Percentiles rank a stretch among this genome's conserved stretches.
These are phyloP conservation scores for Sphaerostilbella broomeana DNA, from an alignment of 2,329 filamentous ascomycete genomes.

Conservation along the genomic window DNA sequence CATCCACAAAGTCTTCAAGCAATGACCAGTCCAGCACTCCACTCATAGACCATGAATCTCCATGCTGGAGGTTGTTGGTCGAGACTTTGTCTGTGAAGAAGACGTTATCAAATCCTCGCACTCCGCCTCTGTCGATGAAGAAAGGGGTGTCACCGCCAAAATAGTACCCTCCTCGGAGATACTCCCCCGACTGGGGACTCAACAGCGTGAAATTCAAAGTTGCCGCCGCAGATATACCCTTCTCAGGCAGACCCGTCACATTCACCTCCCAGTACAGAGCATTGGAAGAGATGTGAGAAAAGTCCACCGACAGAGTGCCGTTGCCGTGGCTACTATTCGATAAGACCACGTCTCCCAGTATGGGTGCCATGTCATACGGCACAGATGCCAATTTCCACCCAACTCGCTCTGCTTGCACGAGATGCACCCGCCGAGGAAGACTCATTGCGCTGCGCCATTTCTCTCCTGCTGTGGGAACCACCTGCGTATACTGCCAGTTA, in stretches of 20 bases:
- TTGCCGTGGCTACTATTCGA: slow-evolving; percentile 40
- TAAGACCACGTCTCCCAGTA: slow-evolving; percentile 40
- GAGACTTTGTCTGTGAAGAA: slow-evolving; percentile 30
- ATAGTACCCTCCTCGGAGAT: slow-evolving; percentile 21
- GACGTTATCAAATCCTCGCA: slow-evolving; percentile 23
- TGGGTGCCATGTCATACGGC: slow-evolving; percentile 41
- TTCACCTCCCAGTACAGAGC: slow-evolving; percentile 50
- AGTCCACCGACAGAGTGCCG: slow-evolving; percentile 43
- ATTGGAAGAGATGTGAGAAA: slow-evolving; percentile 40
- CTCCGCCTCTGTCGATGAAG: slow-evolving; percentile 24
- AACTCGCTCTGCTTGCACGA: slow-evolving; percentile 43
- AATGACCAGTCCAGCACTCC: slow-evolving; percentile 31
- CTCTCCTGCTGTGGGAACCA: slow-evolving; percentile 25
- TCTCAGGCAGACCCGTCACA: slow-evolving; percentile 33
- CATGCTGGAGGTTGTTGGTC: slow-evolving; percentile 14
- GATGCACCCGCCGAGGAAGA: slow-evolving; percentile 40
- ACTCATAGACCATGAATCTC: slow-evolving; percentile 22
- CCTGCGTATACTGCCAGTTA: slow-evolving; percentile 28
- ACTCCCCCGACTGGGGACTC: slow-evolving; percentile 21
- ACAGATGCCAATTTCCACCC: slow-evolving; percentile 46
- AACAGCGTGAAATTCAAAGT: slow-evolving; percentile 25
- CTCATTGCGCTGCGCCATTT: slow-evolving; percentile 28
- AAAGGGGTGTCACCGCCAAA: slow-evolving; percentile 23
- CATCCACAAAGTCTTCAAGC: slow-evolving; percentile 29
- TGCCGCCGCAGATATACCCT: slow-evolving; percentile 16